Percentiles rank a stretch among this genome's conserved stretches.
phyloP scores from a whole-genome alignment of 164 flowering plant genomes.

The Liquidambar formosana region DNA sequence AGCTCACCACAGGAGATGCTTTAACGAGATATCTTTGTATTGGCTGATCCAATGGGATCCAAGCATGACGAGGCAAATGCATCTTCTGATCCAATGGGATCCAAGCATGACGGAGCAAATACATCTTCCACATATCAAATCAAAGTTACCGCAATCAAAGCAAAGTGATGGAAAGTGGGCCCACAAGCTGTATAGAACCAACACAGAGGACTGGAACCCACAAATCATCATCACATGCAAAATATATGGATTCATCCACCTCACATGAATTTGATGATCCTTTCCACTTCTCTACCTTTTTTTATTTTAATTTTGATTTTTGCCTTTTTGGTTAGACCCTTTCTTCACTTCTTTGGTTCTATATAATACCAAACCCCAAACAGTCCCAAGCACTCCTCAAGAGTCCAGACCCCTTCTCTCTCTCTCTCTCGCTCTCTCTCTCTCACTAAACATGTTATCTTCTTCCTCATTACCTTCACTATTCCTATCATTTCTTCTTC shows the following conservation, averaged over 20 bases:
- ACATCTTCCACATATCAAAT: no score
- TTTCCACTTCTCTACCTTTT: background rate
- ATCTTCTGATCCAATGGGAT: no score
- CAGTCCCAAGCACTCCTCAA: background rate
- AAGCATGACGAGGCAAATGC: no score
- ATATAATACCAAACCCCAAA: background rate
- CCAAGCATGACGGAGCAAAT: no score
- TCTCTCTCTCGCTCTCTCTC: background rate
- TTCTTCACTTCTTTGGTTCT: no score
- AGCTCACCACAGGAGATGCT: no score
- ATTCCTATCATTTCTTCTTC: conserved; percentile 7
- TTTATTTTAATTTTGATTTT: no score
- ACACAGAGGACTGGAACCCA: background rate
- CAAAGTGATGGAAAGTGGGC: conserved; percentile 1
- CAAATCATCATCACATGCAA: conserved; percentile 3
- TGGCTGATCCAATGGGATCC: no score
- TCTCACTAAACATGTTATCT: background rate
- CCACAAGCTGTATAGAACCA: background rate
- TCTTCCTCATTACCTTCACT: background rate
- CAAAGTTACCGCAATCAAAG: conserved; percentile 1
- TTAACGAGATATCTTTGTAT: no score
- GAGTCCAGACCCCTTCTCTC: no score
- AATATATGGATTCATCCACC: background rate
- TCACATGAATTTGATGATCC: background rate
- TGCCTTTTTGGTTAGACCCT: no score